Evolutionary conservation across 1,139 yeast species (phyloP).

Genomic region (Suhomyces coccinellae): DNA sequence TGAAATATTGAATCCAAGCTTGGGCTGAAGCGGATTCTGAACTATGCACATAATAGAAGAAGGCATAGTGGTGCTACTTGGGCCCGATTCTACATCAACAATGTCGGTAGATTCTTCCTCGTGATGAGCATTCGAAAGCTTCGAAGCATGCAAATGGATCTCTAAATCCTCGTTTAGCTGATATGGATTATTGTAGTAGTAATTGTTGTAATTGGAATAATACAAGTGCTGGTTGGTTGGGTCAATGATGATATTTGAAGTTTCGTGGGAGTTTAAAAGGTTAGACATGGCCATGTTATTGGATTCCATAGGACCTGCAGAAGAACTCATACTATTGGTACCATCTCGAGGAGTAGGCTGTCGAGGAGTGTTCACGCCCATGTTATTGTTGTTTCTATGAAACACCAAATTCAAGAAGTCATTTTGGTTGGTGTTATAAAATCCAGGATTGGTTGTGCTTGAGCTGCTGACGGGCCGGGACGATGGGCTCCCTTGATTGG

Average conservation of each 20-base stretch:
- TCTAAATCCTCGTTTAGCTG: slow-evolving; percentile 44
- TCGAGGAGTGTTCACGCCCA: slow-evolving; percentile 2
- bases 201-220: slow-evolving; percentile 44
- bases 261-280: slow-evolving; percentile 25
- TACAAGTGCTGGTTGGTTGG: slow-evolving; percentile 40
- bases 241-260: slow-evolving; percentile 25
- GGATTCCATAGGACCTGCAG: slow-evolving; percentile 1
- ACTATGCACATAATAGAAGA: slow-evolving; percentile 49
- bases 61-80: slow-evolving; percentile 42
- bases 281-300: slow-evolving; percentile 23
- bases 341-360: slow-evolving; percentile 4
- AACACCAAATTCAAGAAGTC: slow-evolving; percentile 54
- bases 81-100: slow-evolving; percentile 38
- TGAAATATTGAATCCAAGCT: slow-evolving; percentile 40
- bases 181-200: slow-evolving; percentile 46
- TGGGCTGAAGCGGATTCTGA: slow-evolving; percentile 47
- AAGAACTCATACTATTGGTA: slow-evolving; percentile 1
- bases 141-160: slow-evolving; percentile 46
- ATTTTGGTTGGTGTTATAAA: slow-evolving; percentile 24
- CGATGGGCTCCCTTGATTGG: slow-evolving; percentile 18
- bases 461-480: slow-evolving; percentile 4
- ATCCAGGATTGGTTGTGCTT: slow-evolving; percentile 5
- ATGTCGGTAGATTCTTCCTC: slow-evolving; percentile 37
- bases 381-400: slow-evolving; percentile 36
- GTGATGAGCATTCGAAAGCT: slow-evolving; percentile 17